Conservation (phyloP, 176 grass and related monocot species). For the Carex pumila region DNA sequence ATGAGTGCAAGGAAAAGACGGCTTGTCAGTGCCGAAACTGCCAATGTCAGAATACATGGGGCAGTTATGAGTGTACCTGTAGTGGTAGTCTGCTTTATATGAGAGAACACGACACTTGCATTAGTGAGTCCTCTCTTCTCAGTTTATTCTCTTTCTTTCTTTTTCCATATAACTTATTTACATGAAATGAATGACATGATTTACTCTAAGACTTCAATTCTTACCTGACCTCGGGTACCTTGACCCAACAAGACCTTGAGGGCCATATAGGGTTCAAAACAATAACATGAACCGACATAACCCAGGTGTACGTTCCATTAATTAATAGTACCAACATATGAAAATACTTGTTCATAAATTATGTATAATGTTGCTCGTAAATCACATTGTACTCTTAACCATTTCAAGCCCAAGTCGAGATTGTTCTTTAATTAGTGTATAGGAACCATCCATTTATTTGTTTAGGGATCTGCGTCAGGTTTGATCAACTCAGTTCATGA, state of each 20-base stretch:
- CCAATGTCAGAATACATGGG: constrained; percentile 81
- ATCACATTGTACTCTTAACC: neutral
- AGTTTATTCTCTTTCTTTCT: neutral
- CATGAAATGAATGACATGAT: too few species aligned
- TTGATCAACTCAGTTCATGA: neutral
- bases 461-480: neutral
- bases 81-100: constrained; percentile 66
- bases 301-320: neutral
- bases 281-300: neutral
- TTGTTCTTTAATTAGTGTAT: neutral
- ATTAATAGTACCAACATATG: neutral
- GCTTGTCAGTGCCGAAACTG: constrained; percentile 71
- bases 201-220: too few species aligned
- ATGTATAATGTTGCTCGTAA: neutral
- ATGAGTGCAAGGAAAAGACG: constrained; percentile 65
- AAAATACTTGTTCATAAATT: neutral
- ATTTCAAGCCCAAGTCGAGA: neutral
- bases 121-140: constrained; percentile 54
- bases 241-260: neutral
- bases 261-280: neutral
- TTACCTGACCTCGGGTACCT: too few species aligned
- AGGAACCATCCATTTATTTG: neutral
- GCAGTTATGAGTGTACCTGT: constrained; percentile 89
- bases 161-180: neutral
- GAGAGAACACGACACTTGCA: constrained; percentile 83